Evolutionary conservation across 192 early-diverging fungal species (phyloP), one percentile per base, ranked within the genome.

Genomic region (Backusella mclennaniae): DNA sequence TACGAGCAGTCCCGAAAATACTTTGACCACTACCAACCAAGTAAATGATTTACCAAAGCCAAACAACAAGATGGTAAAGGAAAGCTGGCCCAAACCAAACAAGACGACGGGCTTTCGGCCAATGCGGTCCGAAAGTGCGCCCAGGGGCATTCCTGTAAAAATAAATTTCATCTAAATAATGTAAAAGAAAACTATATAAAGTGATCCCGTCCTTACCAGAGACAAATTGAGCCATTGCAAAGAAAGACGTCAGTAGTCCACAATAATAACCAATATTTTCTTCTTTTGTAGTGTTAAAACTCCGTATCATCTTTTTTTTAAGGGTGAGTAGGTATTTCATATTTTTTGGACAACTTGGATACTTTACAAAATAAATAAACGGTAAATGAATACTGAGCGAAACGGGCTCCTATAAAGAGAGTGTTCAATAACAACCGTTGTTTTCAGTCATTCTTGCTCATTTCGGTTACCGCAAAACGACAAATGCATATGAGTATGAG

Each of bases 51-150:
- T 77, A 2, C 84, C 81, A 6, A 93, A 36, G 0, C 95, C 95
- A 82, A 96, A 95, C 33, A 89, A 49, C 2, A 90, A 38, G 21
- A 89, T 82, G 8, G 85, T 80, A 5, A 93, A 66, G 6, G 90
- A 80, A 68, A 92, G 92, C 63, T 92, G 92, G 14, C 85, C 31
- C n/a, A 95, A 80, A 0, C 94, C 95, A 11, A 90, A 72, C 15
- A 96, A 74, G 9, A 95, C 67, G 23, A 93, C 86, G 6, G 93
- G 93, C 4, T 90, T 81, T 38, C 81, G 77, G 31, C 95, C 95
- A 69, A 92, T 86, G 35, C 89, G 84, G 76, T 96, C 95, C 12
- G 90, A 91, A 11, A 92, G 74, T 36, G 78, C 79, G 26, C 90
- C 90, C 90, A 89, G 91, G 19, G 82, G 79, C 74, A 90, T 87